Conservation (phyloP, 140 eudicot genomes). For the Oenanthe javanica region DNA sequence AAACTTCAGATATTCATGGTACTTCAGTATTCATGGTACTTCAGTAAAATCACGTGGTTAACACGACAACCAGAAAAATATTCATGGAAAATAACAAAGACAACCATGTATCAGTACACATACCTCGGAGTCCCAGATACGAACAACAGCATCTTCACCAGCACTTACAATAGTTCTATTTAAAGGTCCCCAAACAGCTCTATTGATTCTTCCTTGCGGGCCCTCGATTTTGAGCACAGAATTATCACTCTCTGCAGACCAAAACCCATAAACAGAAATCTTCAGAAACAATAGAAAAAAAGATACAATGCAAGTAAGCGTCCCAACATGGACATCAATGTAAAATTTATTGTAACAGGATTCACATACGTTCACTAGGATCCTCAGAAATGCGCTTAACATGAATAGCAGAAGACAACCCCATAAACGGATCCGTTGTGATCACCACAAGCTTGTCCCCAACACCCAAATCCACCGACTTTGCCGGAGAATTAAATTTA, state of each 20-base stretch:
- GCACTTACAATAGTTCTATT: constrained; percentile 74
- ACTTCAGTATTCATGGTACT: background rate
- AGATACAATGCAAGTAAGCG: background rate
- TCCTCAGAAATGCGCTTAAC: constrained; percentile 61
- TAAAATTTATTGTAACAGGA: background rate
- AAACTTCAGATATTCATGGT: background rate
- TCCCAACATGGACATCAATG: background rate
- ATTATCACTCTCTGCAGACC: constrained; percentile 55
- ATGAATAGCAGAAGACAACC: constrained; percentile 68
- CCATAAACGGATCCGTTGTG: constrained; percentile 93
- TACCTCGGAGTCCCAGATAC: constrained; percentile 98
- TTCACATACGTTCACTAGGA: constrained; percentile 61
- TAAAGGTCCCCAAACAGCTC: constrained; percentile 97
- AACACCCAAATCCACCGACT: constrained; percentile 76
- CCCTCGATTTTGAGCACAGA: constrained; percentile 68
- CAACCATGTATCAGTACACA: background rate
- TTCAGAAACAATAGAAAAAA: background rate
- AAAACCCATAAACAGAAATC: constrained; percentile 4
- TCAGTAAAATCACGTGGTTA: background rate
- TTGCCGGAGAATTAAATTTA: constrained; percentile 75
- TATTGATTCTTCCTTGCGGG: constrained; percentile 79
- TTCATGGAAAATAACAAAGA: background rate
- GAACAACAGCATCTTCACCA: constrained; percentile 86
- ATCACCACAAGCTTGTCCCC: constrained; percentile 90
- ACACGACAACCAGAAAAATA: background rate